Percentiles rank a stretch among this genome's conserved stretches.
These are phyloP conservation scores for Amylostereum areolatum DNA, from an alignment of 1,284 basidiomycete genomes.

Conservation along the genomic window DNA sequence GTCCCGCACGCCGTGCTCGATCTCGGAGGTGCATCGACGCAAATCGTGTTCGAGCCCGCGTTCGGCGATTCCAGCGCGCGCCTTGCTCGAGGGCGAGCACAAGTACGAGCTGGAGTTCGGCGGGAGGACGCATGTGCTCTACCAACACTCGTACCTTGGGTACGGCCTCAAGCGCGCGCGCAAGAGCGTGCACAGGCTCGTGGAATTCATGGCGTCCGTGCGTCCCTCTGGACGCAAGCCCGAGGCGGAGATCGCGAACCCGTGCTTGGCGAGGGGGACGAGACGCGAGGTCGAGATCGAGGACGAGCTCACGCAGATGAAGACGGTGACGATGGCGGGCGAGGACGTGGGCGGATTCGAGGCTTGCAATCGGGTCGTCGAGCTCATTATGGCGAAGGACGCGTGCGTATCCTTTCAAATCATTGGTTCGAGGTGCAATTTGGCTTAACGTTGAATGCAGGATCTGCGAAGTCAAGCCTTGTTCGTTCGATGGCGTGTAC, in stretches of 20 bases:
- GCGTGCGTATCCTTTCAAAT: slow-evolving; percentile 50
- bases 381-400: slow-evolving; percentile 95
- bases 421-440: slow-evolving; percentile 4
- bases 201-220: slow-evolving; percentile 77
- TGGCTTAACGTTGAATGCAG: slow-evolving; percentile 29
- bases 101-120: slow-evolving; percentile 84
- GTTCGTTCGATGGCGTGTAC: slow-evolving; percentile 96
- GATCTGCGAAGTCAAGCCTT: slow-evolving; percentile 85
- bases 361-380: slow-evolving; percentile 79
- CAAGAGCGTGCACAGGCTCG: slow-evolving; percentile 80
- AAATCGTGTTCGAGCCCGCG: slow-evolving; percentile 94
- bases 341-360: slow-evolving; percentile 78
- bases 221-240: slow-evolving; percentile 23
- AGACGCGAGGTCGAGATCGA: slow-evolving; percentile 65
- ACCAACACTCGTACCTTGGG: slow-evolving; percentile 95
- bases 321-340: slow-evolving; percentile 79
- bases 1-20: slow-evolving; percentile 92
- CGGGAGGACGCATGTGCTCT: slow-evolving; percentile 67
- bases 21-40: slow-evolving; percentile 94
- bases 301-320: slow-evolving; percentile 40
- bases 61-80: slow-evolving; percentile 41
- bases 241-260: slow-evolving; percentile 54
- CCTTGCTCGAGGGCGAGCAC: slow-evolving; percentile 88
- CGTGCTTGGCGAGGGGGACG: slow-evolving; percentile 75
- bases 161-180: slow-evolving; percentile 94